Conservation (phyloP, 257 asterid species). For the Nicotiana tomentosiformis region DNA sequence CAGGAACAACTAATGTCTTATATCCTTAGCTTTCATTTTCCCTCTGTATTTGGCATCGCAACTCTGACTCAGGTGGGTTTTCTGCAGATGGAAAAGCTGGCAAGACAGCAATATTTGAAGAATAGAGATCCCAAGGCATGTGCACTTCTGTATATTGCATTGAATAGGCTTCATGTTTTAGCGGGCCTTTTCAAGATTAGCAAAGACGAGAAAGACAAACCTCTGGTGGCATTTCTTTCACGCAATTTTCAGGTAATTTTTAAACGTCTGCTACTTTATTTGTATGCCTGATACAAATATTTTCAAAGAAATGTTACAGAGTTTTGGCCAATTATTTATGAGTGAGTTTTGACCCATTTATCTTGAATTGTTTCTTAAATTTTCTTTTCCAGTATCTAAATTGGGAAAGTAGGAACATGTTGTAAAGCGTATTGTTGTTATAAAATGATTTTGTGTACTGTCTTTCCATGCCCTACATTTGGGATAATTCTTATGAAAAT, state of each 20-base stretch:
- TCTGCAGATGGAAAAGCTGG: conserved; percentile 89
- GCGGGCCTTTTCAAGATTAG: conserved; percentile 93
- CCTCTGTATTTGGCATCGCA: not conserved
- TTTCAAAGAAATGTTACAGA: not conserved
- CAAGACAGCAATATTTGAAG: conserved; percentile 78
- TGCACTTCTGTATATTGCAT: conserved; percentile 78
- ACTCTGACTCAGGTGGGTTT: conserved; percentile 19
- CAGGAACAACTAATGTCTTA: not conserved
- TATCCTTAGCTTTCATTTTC: not conserved
- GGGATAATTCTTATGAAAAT: not conserved
- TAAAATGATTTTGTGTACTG: not conserved
- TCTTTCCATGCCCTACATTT: not conserved
- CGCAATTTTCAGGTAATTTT: conserved; percentile 86
- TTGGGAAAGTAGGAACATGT: not conserved
- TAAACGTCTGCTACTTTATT: not conserved
- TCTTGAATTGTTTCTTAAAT: conserved; percentile 1
- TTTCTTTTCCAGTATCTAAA: not conserved
- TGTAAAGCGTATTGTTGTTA: not conserved
- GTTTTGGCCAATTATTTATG: not conserved
- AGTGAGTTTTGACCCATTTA: not conserved
- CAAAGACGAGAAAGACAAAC: conserved; percentile 91
- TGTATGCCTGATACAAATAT: conserved; percentile 8
- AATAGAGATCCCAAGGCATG: conserved; percentile 89
- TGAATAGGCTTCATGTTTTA: conserved; percentile 91
- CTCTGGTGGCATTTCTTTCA: conserved; percentile 69